Base-by-base conservation (phyloP, 1,139 yeast species). In the Scheffersomyces parashehatae region DNA sequence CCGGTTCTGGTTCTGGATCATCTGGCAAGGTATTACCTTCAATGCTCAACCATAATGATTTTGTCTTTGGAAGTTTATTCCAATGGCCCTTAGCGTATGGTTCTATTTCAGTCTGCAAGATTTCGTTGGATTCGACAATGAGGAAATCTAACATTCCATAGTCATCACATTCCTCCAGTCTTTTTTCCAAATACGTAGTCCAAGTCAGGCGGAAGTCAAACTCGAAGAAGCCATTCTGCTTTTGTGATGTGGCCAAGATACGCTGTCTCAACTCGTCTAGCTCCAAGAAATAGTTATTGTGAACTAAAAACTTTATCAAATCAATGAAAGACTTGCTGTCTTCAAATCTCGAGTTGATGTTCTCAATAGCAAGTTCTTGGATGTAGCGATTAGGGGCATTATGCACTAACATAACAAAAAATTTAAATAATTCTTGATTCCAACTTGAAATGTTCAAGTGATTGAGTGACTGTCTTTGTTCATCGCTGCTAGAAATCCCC, bases 361-460 rank as follows among this genome's bases (percentile, higher is more conserved):
- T 44, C 3, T 55, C 50, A 20, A 58, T 44, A 0, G 64, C 49
- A 34, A 59, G 54, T 29, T 58, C 58, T 41, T 61, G 64, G 40
- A 73, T 57, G 36, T 53, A 56, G 2, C 52, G 53, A 39, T 53
- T 62, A 2, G 77, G 76, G 0, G 77, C 70, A 51, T 60, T 62
- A 40, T 65, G 71, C 38, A 70, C 59, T 30, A 72, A 55, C 3
- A 54, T 44, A 5, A 72, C 49, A 38, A 62, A 69, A 44, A 64
- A 68, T 34, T 67, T 60, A 54, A 68, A 64, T 2, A 60, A 52
- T 1, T 64, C 62, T 3, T 59, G 30, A 10, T 59, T 51, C 79
- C 79, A 73, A 4, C 49, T 42, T 0, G 50, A 51, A 3, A 70
- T 51, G 2, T 58, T 44, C 39, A 71, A 48, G 16, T 45, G 29